Evolutionary conservation across 805 yeast species (phyloP).

Genomic region (Yarrowia sp.): DNA sequence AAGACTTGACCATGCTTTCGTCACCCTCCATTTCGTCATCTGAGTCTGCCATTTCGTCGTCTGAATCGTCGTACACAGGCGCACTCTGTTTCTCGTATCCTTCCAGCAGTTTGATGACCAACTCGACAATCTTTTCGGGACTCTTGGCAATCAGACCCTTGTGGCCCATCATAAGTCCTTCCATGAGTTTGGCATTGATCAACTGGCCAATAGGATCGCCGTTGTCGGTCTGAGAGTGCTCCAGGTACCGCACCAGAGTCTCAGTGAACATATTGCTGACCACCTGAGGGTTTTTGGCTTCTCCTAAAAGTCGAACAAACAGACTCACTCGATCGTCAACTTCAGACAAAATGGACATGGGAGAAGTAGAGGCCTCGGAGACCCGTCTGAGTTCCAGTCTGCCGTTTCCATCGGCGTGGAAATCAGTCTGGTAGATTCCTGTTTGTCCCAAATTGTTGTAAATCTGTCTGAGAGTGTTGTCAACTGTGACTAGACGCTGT

Average conservation of each 20-base stretch:
- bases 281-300: conserved; percentile 26
- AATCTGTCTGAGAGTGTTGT: conserved; percentile 21
- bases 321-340: conserved; percentile 28
- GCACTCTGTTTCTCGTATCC: background rate
- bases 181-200: conserved; percentile 39
- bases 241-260: conserved; percentile 7
- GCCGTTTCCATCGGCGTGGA: conserved; percentile 11
- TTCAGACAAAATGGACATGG: conserved; percentile 17
- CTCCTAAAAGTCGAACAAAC: conserved; percentile 23
- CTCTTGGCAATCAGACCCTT: conserved; percentile 40
- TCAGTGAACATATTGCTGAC: conserved; percentile 24
- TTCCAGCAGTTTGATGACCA: conserved; percentile 48
- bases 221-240: background rate
- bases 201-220: conserved; percentile 9
- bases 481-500: conserved; percentile 19
- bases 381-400: conserved; percentile 5
- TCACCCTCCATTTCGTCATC: conserved; percentile 38
- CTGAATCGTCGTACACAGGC: conserved; percentile 3
- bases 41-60: conserved; percentile 40
- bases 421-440: conserved; percentile 18
- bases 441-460: conserved; percentile 17
- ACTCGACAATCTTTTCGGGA: conserved; percentile 12
- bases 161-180: conserved; percentile 42
- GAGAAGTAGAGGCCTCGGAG: background rate
- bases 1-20: conserved; percentile 36